Conservation (phyloP, 2,329 filamentous ascomycete genomes). For the Aspergillus neotritici region DNA sequence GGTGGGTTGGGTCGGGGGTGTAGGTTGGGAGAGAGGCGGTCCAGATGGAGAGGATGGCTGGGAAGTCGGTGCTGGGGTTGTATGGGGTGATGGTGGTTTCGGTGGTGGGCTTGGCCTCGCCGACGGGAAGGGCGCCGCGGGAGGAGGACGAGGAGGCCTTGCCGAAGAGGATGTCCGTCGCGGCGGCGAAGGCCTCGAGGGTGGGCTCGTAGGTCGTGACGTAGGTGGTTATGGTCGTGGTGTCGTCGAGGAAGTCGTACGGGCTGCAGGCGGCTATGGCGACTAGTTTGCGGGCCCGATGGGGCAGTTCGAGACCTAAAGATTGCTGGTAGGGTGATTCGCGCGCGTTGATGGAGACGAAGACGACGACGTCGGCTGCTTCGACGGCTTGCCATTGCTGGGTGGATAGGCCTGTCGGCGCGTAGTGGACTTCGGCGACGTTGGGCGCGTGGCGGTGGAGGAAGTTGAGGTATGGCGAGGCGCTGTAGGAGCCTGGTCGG, state of each 20-base stretch:
- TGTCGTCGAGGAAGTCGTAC: constrained; percentile 40
- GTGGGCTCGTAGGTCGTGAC: constrained; percentile 44
- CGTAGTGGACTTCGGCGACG: constrained; percentile 31
- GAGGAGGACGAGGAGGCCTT: constrained; percentile 15
- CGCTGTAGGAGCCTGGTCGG: constrained; percentile 27
- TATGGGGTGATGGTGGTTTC: constrained; percentile 12
- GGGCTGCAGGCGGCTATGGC: constrained; percentile 40
- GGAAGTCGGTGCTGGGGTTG: constrained; percentile 21
- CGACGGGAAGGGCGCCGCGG: constrained; percentile 35
- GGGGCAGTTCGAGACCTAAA: constrained; percentile 30
- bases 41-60: constrained; percentile 30
- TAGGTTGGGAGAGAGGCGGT: constrained; percentile 34
- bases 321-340: constrained; percentile 34
- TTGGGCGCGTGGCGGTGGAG: constrained; percentile 23
- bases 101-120: constrained; percentile 8
- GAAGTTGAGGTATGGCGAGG: constrained; percentile 28
- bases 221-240: constrained; percentile 33
- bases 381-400: constrained; percentile 28
- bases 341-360: constrained; percentile 38
- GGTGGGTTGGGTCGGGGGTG: constrained; percentile 21
- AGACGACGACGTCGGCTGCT: constrained; percentile 36
- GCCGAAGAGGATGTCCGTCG: constrained; percentile 38
- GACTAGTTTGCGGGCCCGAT: constrained; percentile 28
- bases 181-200: constrained; percentile 37
- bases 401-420: constrained; percentile 24